Evolutionary conservation across 805 yeast species (phyloP).

Genomic region (Saccharomycopsis selenospora): DNA sequence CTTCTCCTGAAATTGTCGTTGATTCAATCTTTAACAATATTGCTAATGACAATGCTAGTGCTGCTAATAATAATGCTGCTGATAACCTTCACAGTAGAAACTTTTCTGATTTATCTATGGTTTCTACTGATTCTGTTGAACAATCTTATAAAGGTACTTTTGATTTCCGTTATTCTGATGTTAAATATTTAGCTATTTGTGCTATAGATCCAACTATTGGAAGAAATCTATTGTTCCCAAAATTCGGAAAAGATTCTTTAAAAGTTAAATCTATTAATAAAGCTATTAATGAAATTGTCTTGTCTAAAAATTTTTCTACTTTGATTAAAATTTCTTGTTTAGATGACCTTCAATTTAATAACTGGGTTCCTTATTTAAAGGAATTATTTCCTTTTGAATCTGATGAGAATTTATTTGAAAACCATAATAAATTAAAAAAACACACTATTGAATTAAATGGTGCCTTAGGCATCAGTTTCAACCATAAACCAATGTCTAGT

Average conservation of each 20-base stretch:
- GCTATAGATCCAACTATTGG: slow-evolving; percentile 26
- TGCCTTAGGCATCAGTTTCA: slow-evolving; percentile 18
- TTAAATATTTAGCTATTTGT: slow-evolving; percentile 25
- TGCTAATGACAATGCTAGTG: not conserved
- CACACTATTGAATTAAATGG: not conserved
- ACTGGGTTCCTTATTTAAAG: slow-evolving; percentile 17
- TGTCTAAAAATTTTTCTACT: not conserved
- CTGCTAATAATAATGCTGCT: not conserved
- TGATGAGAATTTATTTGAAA: slow-evolving; percentile 69
- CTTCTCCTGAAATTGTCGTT: slow-evolving; percentile 5
- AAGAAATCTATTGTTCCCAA: slow-evolving; percentile 31
- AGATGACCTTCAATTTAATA: slow-evolving; percentile 17
- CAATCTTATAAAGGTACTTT: slow-evolving; percentile 16
- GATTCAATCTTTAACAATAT: slow-evolving; percentile 6
- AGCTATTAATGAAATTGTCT: slow-evolving; percentile 11
- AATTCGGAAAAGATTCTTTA: slow-evolving; percentile 28
- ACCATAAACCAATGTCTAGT: slow-evolving; percentile 1
- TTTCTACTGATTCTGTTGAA: slow-evolving; percentile 15
- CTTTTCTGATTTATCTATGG: slow-evolving; percentile 11
- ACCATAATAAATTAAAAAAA: slow-evolving; percentile 50
- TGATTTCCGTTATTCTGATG: slow-evolving; percentile 15
- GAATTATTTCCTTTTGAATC: slow-evolving; percentile 32
- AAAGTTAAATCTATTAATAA: slow-evolving; percentile 19
- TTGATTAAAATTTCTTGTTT: slow-evolving; percentile 13
- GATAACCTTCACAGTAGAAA: slow-evolving; percentile 6